Base-by-base conservation (phyloP, 306 rosid genomes). In the Rosa multiflora region DNA sequence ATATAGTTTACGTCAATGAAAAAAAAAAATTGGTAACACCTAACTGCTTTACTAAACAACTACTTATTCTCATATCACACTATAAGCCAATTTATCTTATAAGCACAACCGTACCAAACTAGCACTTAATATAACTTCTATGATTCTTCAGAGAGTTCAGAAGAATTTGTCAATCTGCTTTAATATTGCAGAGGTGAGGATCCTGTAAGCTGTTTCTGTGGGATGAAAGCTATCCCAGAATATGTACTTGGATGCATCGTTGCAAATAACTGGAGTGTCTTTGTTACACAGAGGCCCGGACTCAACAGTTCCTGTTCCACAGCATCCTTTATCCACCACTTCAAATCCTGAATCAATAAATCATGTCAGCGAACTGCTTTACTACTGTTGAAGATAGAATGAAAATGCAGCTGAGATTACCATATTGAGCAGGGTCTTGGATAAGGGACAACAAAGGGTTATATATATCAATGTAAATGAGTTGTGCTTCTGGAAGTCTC, bases 191-290 rank as follows among this genome's bases (percentile, higher is more conserved):
- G 83, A 56, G 73, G 71, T 40, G 63, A 91, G 74, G n/a, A 77
- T 40, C 39, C 44, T 39, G 55, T 87, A 88, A 8, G 87, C 85
- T 18, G 71, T 73, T 68, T 87, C 84, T 0, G 94, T 75, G 13
- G 93, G 97, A 78, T 89, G 94, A 77, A 82, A 84, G 56, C 91
- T 80, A 78, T 90, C 97, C 92, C 92, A 91, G 35, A 89, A 93
- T 59, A 93, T 11, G 71, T 88, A 88, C 10, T 79, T 81, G 10
- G 86, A 59, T 20, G 86, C 62, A 29, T 91, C 74, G 0, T 77
- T 42, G 67, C 94, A 93, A 8, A 84, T 70, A 4, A 40, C 11
- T 29, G 47, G 7, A 29, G 70, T 76, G 40, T 11, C 37, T 46
- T 35, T 81, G 62, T 88, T 93, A 67, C 98, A 91, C 20, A 86